Evolutionary conservation across 306 rosid genomes (phyloP).

Genomic region (Pterocarpus santalinus): DNA sequence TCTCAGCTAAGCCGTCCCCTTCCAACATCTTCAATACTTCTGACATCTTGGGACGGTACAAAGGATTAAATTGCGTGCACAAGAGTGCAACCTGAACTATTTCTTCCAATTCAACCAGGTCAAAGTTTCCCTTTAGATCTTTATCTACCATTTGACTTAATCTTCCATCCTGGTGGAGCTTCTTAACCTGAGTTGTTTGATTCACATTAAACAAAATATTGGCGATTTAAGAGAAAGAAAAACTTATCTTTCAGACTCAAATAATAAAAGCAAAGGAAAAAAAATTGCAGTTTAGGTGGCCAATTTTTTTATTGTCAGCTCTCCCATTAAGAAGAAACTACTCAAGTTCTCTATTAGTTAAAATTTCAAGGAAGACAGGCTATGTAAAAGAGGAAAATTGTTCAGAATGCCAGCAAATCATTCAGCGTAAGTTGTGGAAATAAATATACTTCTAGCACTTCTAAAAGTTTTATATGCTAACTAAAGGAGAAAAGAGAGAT

Average conservation of each 20-base stretch:
- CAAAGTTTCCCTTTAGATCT: slow-evolving; percentile 76
- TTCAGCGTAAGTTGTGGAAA: slow-evolving; percentile 9
- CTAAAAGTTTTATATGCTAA: not conserved
- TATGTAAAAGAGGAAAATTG: not conserved
- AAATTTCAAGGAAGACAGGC: slow-evolving; percentile 1
- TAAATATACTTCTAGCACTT: slow-evolving; percentile 23
- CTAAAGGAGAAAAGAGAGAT: not conserved
- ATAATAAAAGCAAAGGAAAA: not conserved
- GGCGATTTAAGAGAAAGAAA: not conserved
- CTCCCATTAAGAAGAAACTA: not conserved
- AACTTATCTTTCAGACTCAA: not conserved
- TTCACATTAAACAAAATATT: slow-evolving; percentile 31
- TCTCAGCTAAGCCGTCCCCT: slow-evolving; percentile 97
- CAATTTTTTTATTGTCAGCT: not conserved
- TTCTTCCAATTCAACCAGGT: slow-evolving; percentile 84
- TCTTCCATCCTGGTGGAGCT: slow-evolving; percentile 87
- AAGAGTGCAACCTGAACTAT: slow-evolving; percentile 95
- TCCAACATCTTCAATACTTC: slow-evolving; percentile 95
- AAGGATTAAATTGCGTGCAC: slow-evolving; percentile 92
- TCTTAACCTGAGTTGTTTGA: slow-evolving; percentile 75
- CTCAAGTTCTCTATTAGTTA: not conserved
- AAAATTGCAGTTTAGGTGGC: not conserved
- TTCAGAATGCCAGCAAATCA: slow-evolving; percentile 1
- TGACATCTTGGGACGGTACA: slow-evolving; percentile 92
- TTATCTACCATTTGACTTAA: slow-evolving; percentile 87